Percentiles rank a stretch among this genome's conserved stretches.
Evolutionary conservation across 768 basidiomycete species (phyloP).

Genomic region (Tubosaeta sp.): DNA sequence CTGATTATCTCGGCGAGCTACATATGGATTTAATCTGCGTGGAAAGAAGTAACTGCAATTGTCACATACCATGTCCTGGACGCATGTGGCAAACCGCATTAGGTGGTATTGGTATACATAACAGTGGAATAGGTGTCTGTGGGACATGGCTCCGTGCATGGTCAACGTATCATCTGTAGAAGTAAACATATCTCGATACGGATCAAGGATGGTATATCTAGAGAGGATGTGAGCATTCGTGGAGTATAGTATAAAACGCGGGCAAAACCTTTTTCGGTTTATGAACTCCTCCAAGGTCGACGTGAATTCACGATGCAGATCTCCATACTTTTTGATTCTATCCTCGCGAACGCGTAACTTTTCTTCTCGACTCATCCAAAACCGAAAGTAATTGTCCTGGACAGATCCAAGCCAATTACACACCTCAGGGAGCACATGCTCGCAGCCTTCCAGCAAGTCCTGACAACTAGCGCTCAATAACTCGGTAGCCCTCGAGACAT

Average conservation of each 20-base stretch:
- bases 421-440: slow-evolving; percentile 36
- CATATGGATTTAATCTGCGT: background rate
- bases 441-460: slow-evolving; percentile 45
- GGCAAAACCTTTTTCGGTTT: slow-evolving; percentile 44
- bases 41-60: background rate
- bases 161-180: slow-evolving; percentile 24
- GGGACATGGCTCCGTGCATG: slow-evolving; percentile 47
- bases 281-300: slow-evolving; percentile 43
- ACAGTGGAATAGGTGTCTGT: slow-evolving; percentile 69
- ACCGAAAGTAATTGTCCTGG: slow-evolving; percentile 32
- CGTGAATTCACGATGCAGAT: slow-evolving; percentile 35
- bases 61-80: slow-evolving; percentile 33
- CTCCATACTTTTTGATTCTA: slow-evolving; percentile 36
- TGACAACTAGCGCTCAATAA: slow-evolving; percentile 52
- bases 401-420: slow-evolving; percentile 51
- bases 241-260: background rate
- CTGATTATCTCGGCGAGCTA: slow-evolving; percentile 56
- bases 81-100: slow-evolving; percentile 33
- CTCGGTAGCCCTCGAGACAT: slow-evolving; percentile 39
- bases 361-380: slow-evolving; percentile 33
- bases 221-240: slow-evolving; percentile 16
- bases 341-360: slow-evolving; percentile 30
- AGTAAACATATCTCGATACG: slow-evolving; percentile 53
- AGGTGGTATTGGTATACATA: slow-evolving; percentile 65
- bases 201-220: slow-evolving; percentile 50